Evolutionary conservation across 495 filamentous ascomycete species (phyloP).

Genomic region (Aspergillus funiculosus): DNA sequence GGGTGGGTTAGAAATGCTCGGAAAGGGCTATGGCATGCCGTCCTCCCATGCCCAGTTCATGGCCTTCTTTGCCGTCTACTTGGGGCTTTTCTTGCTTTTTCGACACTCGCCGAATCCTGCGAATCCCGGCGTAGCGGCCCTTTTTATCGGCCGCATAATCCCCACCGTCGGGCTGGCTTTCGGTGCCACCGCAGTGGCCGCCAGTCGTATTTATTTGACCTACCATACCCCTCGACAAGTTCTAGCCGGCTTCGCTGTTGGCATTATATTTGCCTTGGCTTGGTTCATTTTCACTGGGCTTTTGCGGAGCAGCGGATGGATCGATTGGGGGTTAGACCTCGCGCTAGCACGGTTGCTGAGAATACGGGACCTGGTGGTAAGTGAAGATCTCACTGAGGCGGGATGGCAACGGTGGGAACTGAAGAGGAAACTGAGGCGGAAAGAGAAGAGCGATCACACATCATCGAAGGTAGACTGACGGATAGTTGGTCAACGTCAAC

Average conservation of each 20-base stretch:
- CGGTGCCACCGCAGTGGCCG: conserved; percentile 64
- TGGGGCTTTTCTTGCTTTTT: conserved; percentile 73
- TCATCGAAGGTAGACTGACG: conserved; percentile 30
- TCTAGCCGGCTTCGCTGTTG: conserved; percentile 67
- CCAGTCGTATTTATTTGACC: conserved; percentile 79
- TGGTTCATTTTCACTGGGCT: conserved; percentile 74
- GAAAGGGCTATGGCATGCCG: conserved; percentile 99
- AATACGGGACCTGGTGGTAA: conserved; percentile 76
- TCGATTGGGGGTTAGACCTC: conserved; percentile 68
- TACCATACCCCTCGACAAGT: conserved; percentile 93
- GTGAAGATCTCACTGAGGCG: conserved; percentile 84
- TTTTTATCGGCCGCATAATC: conserved; percentile 51
- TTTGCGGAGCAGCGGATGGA: conserved; percentile 54
- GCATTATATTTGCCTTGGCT: conserved; percentile 58
- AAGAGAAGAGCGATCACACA: conserved; percentile 17
- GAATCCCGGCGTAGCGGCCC: conserved; percentile 38
- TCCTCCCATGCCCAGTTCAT: conserved; percentile 95
- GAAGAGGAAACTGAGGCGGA: conserved; percentile 37
- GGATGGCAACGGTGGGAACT: conserved; percentile 91
- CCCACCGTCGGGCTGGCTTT: conserved; percentile 52
- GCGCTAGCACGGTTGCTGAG: conserved; percentile 60
- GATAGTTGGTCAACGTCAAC: background rate
- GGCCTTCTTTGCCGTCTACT: conserved; percentile 77
- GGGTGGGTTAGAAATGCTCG: conserved; percentile 59
- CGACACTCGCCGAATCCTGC: conserved; percentile 61